Percentiles rank a stretch among this genome's conserved stretches.
Evolutionary conservation across 75 land plant genomes (phyloP).

Genomic region (Adiantum capillusveneris): DNA sequence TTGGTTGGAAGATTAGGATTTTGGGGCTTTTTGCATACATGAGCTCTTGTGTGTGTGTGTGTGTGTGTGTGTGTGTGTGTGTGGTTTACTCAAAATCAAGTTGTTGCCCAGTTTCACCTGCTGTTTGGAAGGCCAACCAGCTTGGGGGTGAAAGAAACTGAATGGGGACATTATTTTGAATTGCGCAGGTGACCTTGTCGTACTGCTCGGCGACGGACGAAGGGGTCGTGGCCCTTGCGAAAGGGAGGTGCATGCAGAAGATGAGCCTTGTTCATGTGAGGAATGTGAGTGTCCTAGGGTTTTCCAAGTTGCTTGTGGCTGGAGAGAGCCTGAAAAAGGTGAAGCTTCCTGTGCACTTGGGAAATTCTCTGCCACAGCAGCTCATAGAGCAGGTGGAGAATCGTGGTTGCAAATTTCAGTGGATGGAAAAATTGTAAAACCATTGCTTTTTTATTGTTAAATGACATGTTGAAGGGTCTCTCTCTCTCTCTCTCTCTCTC

Average conservation of each 20-base stretch:
- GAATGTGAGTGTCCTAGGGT: constrained; percentile 57
- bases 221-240: constrained; percentile 67
- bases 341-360: constrained; percentile 54
- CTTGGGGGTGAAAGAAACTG: neutral
- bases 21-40: no score
- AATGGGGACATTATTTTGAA: neutral
- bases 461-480: no score
- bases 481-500: no score
- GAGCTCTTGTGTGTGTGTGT: no score
- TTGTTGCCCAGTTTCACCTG: no score
- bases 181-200: constrained; percentile 79
- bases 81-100: no score
- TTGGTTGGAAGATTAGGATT: no score
- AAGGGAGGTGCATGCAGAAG: constrained; percentile 60
- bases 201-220: constrained; percentile 71
- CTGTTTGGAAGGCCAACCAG: no score
- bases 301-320: constrained; percentile 54
- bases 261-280: constrained; percentile 59
- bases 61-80: no score
- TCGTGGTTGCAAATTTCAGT: constrained; percentile 68
- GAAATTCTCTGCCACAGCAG: constrained; percentile 26
- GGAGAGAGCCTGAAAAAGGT: constrained; percentile 74
- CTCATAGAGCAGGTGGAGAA: constrained; percentile 54
- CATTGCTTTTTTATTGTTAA: no score
- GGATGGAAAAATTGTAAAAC: constrained; percentile 54